Percentiles rank a stretch among this genome's conserved stretches.
These are phyloP conservation scores for Candida saitoana DNA, from an alignment of 805 yeast genomes.

Conservation along the genomic window DNA sequence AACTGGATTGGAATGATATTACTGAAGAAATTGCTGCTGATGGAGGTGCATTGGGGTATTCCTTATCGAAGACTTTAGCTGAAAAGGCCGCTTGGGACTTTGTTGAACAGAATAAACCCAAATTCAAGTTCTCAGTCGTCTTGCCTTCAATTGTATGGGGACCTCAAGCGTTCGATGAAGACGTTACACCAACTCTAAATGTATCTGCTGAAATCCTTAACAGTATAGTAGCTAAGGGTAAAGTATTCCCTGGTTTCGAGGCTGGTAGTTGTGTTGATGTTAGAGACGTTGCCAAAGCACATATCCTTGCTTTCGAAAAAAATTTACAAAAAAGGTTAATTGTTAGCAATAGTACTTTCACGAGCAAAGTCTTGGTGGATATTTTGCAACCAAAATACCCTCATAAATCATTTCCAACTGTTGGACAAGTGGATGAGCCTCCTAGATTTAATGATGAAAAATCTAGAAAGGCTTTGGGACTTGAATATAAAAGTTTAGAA, in stretches of 20 bases:
- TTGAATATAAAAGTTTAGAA: slow-evolving; percentile 31
- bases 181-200: slow-evolving; percentile 16
- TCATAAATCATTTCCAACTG: slow-evolving; percentile 6
- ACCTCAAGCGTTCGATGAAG: slow-evolving; percentile 29
- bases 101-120: slow-evolving; percentile 18
- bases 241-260: slow-evolving; percentile 12
- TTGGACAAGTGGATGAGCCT: slow-evolving; percentile 8
- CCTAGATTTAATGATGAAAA: slow-evolving; percentile 23
- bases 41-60: slow-evolving; percentile 13
- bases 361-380: slow-evolving; percentile 20
- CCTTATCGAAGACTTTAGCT: slow-evolving; percentile 23
- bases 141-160: slow-evolving; percentile 23
- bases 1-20: slow-evolving; percentile 49
- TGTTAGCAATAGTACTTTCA: slow-evolving; percentile 16
- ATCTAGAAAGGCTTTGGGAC: slow-evolving; percentile 29
- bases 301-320: slow-evolving; percentile 15
- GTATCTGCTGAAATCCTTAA: slow-evolving; percentile 26
- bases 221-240: slow-evolving; percentile 10
- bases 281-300: slow-evolving; percentile 22
- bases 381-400: slow-evolving; percentile 18
- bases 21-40: slow-evolving; percentile 42
- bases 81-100: slow-evolving; percentile 30
- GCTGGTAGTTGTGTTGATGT: slow-evolving; percentile 18
- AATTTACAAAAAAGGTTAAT: slow-evolving; percentile 24
- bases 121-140: slow-evolving; percentile 15